Evolutionary conservation across 768 basidiomycete genomes (phyloP).

Genomic region (Galerina sulciceps): DNA sequence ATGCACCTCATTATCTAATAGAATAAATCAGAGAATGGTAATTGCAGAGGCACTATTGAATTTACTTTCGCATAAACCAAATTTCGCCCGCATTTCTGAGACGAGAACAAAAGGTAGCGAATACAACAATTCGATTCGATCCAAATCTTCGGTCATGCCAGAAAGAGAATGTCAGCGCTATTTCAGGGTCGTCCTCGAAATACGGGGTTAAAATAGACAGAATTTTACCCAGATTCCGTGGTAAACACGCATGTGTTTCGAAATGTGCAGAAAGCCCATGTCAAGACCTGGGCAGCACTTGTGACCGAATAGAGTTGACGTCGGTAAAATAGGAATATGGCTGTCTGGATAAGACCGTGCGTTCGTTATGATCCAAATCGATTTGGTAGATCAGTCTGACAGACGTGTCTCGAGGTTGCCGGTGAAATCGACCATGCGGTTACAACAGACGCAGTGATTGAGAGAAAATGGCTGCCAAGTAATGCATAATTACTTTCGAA

Average conservation of each 20-base stretch:
- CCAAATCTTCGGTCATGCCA: slow-evolving; percentile 5
- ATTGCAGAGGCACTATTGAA: background rate
- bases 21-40: background rate
- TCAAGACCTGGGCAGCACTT: background rate
- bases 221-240: background rate
- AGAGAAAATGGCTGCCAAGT: slow-evolving; percentile 12
- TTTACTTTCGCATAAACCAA: background rate
- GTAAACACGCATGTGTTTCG: background rate
- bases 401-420: background rate
- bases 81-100: background rate
- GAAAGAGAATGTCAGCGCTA: background rate
- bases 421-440: slow-evolving; percentile 4
- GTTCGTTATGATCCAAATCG: background rate
- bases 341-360: background rate
- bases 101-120: background rate
- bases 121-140: background rate
- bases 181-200: slow-evolving; percentile 4
- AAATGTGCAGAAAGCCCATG: background rate
- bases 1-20: background rate
- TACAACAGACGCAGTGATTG: slow-evolving; percentile 6
- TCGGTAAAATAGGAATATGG: slow-evolving; percentile 1
- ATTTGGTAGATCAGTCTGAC: background rate
- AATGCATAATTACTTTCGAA: background rate
- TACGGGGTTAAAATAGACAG: background rate
- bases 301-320: slow-evolving; percentile 3